phyloP scores from a whole-genome alignment of 2,329 filamentous ascomycete genomes.

The Aureobasidium leucospermi region DNA sequence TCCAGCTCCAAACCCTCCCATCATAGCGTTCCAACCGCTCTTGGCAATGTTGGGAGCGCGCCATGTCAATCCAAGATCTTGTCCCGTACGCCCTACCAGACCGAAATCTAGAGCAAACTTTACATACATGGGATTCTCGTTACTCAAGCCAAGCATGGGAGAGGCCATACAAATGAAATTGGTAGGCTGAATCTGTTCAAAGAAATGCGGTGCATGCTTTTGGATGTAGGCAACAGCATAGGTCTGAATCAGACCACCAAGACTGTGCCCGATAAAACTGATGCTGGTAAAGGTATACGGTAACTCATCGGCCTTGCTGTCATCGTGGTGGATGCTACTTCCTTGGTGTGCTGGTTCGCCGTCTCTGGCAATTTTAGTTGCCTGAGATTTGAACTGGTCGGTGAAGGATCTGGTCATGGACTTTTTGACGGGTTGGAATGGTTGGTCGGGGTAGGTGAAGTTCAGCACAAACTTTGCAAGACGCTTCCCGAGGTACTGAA shows the following conservation, averaged over 20 bases:
- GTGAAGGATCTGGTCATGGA: slow-evolving; percentile 43
- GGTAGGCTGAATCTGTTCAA: slow-evolving; percentile 73
- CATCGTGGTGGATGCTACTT: slow-evolving; percentile 51
- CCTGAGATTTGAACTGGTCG: slow-evolving; percentile 40
- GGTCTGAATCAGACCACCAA: slow-evolving; percentile 83
- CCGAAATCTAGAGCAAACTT: slow-evolving; percentile 96
- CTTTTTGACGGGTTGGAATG: slow-evolving; percentile 63
- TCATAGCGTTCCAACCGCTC: slow-evolving; percentile 82
- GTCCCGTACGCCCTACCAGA: slow-evolving; percentile 87
- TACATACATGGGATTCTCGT: slow-evolving; percentile 95
- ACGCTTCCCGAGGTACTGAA: slow-evolving; percentile 93
- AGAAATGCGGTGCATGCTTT: slow-evolving; percentile 89
- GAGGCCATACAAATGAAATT: slow-evolving; percentile 88
- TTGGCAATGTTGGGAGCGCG: slow-evolving; percentile 76
- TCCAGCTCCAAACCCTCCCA: slow-evolving; percentile 68
- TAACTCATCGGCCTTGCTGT: slow-evolving; percentile 40
- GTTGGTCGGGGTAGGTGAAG: slow-evolving; percentile 90
- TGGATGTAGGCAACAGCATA: slow-evolving; percentile 96
- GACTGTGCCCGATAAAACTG: slow-evolving; percentile 86
- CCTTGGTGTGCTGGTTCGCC: slow-evolving; percentile 49
- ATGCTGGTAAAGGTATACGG: slow-evolving; percentile 87
- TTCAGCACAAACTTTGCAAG: slow-evolving; percentile 84
- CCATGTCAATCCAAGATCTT: slow-evolving; percentile 93
- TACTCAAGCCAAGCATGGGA: slow-evolving; percentile 84
- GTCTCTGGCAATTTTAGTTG: slow-evolving; percentile 38